These are phyloP conservation scores for Hamigera avellanea DNA, from an alignment of 495 filamentous ascomycete species.

Conservation along the genomic window DNA sequence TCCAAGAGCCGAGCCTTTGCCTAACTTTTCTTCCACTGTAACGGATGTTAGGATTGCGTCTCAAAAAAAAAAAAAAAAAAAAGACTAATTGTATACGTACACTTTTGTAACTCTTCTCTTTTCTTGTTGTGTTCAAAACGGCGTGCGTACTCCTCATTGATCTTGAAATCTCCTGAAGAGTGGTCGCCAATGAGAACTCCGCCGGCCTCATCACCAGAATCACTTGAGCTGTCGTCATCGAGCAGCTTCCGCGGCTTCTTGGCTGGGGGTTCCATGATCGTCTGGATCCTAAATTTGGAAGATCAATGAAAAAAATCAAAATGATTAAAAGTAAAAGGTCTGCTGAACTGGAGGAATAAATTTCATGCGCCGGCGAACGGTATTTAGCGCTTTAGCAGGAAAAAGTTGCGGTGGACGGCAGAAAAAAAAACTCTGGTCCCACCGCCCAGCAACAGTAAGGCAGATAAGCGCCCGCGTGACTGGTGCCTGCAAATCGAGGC, in stretches of 20 bases:
- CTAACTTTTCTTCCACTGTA: constrained; percentile 80
- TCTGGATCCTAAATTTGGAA: background rate
- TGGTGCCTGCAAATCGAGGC: constrained; percentile 13
- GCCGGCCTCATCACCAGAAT: constrained; percentile 41
- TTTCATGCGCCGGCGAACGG: constrained; percentile 1
- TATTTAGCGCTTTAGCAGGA: constrained; percentile 14
- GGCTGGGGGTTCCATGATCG: constrained; percentile 32
- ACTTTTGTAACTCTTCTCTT: constrained; percentile 71
- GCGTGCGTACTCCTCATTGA: constrained; percentile 84
- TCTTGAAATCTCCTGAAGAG: constrained; percentile 46
- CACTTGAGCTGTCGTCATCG: constrained; percentile 43
- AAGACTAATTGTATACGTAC: constrained; percentile 46
- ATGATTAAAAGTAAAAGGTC: no score
- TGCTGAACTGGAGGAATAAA: constrained; percentile 1
- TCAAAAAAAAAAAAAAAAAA: no score
- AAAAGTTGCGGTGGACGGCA: constrained; percentile 12
- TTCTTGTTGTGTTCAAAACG: constrained; percentile 96
- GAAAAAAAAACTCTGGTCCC: constrained; percentile 12
- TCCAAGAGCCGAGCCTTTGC: constrained; percentile 31
- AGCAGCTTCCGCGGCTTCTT: constrained; percentile 36
- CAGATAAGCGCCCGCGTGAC: constrained; percentile 8
- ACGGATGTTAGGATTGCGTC: no score
- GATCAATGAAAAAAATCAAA: no score
- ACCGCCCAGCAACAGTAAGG: constrained; percentile 11
- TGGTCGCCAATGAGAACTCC: constrained; percentile 26